Percentiles rank a stretch among this genome's conserved stretches.
phyloP scores from a whole-genome alignment of 371 early-diverging fungal genomes.

The Choanephora cucurbitarum region DNA sequence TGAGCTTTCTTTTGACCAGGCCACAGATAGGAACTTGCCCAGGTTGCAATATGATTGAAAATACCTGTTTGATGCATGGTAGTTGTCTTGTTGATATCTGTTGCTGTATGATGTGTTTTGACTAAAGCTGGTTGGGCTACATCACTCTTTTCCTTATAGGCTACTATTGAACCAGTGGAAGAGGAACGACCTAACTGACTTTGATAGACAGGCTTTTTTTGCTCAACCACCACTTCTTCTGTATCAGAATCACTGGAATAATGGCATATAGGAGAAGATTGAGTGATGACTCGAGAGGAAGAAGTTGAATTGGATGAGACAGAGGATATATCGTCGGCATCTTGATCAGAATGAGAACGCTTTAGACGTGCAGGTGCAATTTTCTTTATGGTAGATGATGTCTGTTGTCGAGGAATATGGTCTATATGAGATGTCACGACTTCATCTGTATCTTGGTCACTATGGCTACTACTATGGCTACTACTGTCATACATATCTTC shows the following conservation, averaged over 20 bases:
- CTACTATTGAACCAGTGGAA: conserved; percentile 5
- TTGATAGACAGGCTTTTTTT: no score
- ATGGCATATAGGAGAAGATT: conserved; percentile 9
- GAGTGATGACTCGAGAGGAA: conserved; percentile 11
- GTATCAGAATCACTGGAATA: background rate
- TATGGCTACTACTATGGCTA: no score
- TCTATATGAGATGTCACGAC: conserved; percentile 3
- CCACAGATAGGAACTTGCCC: conserved; percentile 30
- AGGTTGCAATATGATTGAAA: conserved; percentile 20
- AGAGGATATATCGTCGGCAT: conserved; percentile 36
- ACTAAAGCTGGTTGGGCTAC: conserved; percentile 29
- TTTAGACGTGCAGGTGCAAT: conserved; percentile 50
- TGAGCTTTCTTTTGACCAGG: conserved; percentile 5
- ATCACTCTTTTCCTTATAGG: conserved; percentile 25
- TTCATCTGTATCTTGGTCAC: conserved; percentile 16
- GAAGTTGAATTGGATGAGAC: conserved; percentile 22
- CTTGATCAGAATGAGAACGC: conserved; percentile 39
- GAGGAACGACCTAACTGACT: conserved; percentile 2
- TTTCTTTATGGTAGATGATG: conserved; percentile 34
- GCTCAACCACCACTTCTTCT: no score
- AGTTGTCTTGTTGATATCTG: conserved; percentile 19
- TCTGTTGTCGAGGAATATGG: background rate
- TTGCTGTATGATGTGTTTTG: conserved; percentile 28
- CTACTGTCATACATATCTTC: conserved; percentile 12
- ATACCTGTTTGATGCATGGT: background rate